Evolutionary conservation across 805 yeast species (phyloP), one percentile per base, ranked within the genome.

Genomic region (Pichia kluyveri): DNA sequence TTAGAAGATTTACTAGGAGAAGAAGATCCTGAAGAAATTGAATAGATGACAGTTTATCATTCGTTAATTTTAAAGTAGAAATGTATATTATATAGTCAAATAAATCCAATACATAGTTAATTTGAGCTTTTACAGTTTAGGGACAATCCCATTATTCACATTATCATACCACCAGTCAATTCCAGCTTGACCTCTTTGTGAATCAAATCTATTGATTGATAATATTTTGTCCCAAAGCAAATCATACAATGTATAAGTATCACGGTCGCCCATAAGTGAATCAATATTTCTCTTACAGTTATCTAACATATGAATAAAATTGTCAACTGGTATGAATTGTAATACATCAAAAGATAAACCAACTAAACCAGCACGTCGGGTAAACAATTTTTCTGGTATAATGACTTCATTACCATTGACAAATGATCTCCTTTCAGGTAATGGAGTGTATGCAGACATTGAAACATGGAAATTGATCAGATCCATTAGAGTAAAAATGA

Each of bases 1-100:
- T 77, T 85, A 50, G 73, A 82, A 54, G 95, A 86, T 56, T 74
- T 76, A 61, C 72, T 77, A 52, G 81, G 76, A 51, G 76, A 55
- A 38, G 18, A 47, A 28, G 46, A 47, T 11, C 32, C 45, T 45
- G 51, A 42, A 31, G 54, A 51, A 23, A 37, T 18, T 37, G 17
- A 34, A 15, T 34, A 15, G 14, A 30, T 9, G 14, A 30, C 10
- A 10, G 14, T 9, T 26, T 14, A n/a, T 3, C 19, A 11, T 26
- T 47, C 38, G 18, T 18, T 19, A 31, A 18, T 11, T 6, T 38
- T 23, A 23, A 19, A n/a, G 12, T 37, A 18, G 15, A 26, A 12
- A 34, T 34, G 34, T 40, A n/a, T 23, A 27, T 26, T 5, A 18
- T 34, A n/a, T 28, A 12, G 6, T 37, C 17, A 30, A 19, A 5